phyloP scores from a whole-genome alignment of 2,329 filamentous ascomycete species.

The Fusarium pseudograminearum region DNA sequence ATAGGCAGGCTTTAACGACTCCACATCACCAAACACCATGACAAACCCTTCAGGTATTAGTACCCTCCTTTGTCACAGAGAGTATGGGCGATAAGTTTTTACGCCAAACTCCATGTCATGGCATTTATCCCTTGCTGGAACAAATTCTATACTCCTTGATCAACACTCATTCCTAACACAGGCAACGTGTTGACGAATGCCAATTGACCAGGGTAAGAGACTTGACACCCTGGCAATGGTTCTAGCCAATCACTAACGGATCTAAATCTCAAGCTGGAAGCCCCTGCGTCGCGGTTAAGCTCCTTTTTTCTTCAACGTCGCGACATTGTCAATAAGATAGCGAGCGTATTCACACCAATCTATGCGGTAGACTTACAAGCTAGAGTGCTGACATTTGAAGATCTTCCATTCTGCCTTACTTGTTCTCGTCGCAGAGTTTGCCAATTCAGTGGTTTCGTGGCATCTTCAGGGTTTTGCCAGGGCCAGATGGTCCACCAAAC shows the following conservation, averaged over 20 bases:
- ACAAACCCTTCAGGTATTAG: background rate
- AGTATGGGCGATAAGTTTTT: background rate
- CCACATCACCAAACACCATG: background rate
- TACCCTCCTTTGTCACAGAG: background rate
- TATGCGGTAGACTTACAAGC: background rate
- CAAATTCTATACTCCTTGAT: background rate
- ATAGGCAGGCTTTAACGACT: conserved; percentile 2
- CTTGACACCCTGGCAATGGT: conserved; percentile 29
- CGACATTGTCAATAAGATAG: conserved; percentile 14
- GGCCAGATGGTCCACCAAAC: conserved; percentile 12
- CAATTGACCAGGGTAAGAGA: conserved; percentile 10
- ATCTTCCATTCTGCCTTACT: background rate
- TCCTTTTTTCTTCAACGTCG: conserved; percentile 11
- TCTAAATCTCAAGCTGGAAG: conserved; percentile 24
- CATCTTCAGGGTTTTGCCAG: background rate
- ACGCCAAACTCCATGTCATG: background rate
- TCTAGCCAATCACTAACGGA: conserved; percentile 24
- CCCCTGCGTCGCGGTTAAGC: conserved; percentile 30
- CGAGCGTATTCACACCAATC: background rate
- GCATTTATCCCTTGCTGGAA: background rate
- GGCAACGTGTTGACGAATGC: conserved; percentile 6
- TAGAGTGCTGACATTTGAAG: background rate
- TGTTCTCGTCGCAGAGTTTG: background rate
- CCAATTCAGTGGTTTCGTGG: background rate
- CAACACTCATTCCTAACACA: background rate